Evolutionary conservation across 139 green algal species (phyloP), one percentile per base, ranked within the genome.

Genomic region (Coccomyxa sp.): DNA sequence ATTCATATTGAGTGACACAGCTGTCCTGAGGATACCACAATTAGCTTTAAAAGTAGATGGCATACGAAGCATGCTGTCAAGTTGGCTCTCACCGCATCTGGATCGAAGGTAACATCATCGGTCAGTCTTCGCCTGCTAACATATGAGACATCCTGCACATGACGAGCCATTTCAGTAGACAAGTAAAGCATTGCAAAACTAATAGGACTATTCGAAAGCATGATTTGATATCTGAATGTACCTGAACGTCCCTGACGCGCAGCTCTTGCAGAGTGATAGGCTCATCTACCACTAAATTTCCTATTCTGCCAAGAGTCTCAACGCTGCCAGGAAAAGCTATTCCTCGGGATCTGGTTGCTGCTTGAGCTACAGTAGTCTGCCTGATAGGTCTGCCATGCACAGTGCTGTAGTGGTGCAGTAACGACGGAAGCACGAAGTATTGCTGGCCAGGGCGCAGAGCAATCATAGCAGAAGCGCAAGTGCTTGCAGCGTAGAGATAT

Each of bases 51-150:
- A 58, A 64, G 50, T 18, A 64, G 18, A 64, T 64, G 5, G 2
- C 27, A 31, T 64, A 22, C 22, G 50, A 22, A 64, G 18, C 27
- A 31, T 64, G 50, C n/a, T 64, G 27, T 64, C 50, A 64, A 22
- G n/a, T n/a, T n/a, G n/a, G n/a, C n/a, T 22, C 22, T 18, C 5
- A 94, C 88, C 39, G 80, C 90, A 39, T 93, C 69, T 0, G 88
- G 82, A 77, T 95, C 87, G 75, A 95, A 95, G 71, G 85, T 83
- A 0, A 68, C 82, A 22, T 82, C 78, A 54, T 93, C 88, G 18
- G 50, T 64, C 78, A 95, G 74, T 29, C 91, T 85, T 14, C 90
- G 84, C 2, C 91, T 83, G 64, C 76, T 88, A 10, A 95, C 91
- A 78, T 95, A 95, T 3, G 80, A 89, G 36, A 89, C 73, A 16